A percentile compares a stretch with the other conserved stretches of the same genome.
Evolutionary conservation across 768 basidiomycete genomes (phyloP).

Genomic region (Amanita exitialis): DNA sequence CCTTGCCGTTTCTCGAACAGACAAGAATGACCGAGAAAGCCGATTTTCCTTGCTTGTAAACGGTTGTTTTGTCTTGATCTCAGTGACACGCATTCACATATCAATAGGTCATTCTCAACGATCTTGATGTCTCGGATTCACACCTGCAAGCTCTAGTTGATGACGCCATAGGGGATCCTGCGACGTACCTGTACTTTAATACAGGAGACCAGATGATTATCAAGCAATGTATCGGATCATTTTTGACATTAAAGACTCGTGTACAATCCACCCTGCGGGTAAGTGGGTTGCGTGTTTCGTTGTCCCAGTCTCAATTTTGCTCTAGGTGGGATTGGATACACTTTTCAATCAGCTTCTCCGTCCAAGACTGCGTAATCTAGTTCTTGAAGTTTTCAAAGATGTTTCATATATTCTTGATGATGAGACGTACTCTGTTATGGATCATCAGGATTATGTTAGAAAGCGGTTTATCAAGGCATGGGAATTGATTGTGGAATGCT

Average conservation of each 20-base stretch:
- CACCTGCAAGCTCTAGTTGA: constrained; percentile 79
- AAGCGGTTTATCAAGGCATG: constrained; percentile 88
- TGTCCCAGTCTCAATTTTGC: constrained; percentile 3
- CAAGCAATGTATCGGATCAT: constrained; percentile 33
- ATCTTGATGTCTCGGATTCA: constrained; percentile 84
- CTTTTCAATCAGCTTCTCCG: constrained; percentile 92
- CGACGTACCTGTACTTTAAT: constrained; percentile 60
- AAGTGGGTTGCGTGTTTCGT: constrained; percentile 10
- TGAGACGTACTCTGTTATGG: constrained; percentile 72
- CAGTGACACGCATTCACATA: neutral
- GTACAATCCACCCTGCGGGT: constrained; percentile 73
- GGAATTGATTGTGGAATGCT: constrained; percentile 80
- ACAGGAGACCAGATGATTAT: constrained; percentile 43
- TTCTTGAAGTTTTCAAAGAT: constrained; percentile 86
- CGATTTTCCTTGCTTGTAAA: constrained; percentile 75
- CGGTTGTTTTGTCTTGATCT: constrained; percentile 9
- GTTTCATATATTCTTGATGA: constrained; percentile 86
- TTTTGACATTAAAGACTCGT: constrained; percentile 47
- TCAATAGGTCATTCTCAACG: constrained; percentile 76
- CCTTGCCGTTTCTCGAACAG: constrained; percentile 39
- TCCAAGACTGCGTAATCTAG: constrained; percentile 74
- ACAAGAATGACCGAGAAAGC: constrained; percentile 76
- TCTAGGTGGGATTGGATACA: constrained; percentile 79
- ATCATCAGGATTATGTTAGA: constrained; percentile 76
- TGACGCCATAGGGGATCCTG: constrained; percentile 46